A percentile compares a stretch with the other conserved stretches of the same genome.
These are phyloP conservation scores for Blepharisma japonicum DNA, from an alignment of 73 alveolate genomes.

Conservation along the genomic window DNA sequence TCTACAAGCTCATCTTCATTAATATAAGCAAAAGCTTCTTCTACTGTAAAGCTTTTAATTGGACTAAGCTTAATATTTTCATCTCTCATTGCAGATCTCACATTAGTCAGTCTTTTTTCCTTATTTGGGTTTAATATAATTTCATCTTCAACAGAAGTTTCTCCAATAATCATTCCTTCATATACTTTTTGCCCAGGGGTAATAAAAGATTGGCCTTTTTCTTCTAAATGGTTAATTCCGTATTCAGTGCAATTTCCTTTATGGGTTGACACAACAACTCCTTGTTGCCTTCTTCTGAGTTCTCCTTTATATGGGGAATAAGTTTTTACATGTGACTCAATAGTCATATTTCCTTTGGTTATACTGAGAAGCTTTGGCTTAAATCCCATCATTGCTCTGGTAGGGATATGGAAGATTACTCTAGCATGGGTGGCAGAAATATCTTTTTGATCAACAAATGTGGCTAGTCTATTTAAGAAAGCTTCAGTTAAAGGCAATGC, in stretches of 20 bases:
- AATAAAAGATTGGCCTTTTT: slow-evolving; percentile 71
- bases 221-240: slow-evolving; percentile 72
- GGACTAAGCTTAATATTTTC: slow-evolving; percentile 66
- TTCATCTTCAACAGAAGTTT: slow-evolving; percentile 68
- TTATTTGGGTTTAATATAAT: slow-evolving; percentile 78
- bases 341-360: slow-evolving; percentile 80
- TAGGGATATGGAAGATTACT: slow-evolving; percentile 67
- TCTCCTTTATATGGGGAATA: slow-evolving; percentile 73
- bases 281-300: slow-evolving; percentile 65
- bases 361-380: slow-evolving; percentile 65
- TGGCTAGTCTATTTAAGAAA: slow-evolving; percentile 65
- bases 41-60: slow-evolving; percentile 50
- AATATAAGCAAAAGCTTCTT: slow-evolving; percentile 75
- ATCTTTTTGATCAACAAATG: slow-evolving; percentile 45
- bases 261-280: slow-evolving; percentile 68
- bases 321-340: slow-evolving; percentile 56
- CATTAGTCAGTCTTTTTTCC: slow-evolving; percentile 69
- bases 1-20: slow-evolving; percentile 80
- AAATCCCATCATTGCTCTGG: slow-evolving; percentile 86
- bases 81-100: slow-evolving; percentile 65
- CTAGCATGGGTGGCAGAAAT: slow-evolving; percentile 41
- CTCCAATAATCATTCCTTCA: slow-evolving; percentile 84
- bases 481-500: slow-evolving; percentile 59
- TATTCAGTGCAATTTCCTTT: slow-evolving; percentile 67
- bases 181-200: slow-evolving; percentile 66